These are phyloP conservation scores for Saccharum hybrid DNA, from an alignment of 202 grass and related monocot species.

Conservation along the genomic window DNA sequence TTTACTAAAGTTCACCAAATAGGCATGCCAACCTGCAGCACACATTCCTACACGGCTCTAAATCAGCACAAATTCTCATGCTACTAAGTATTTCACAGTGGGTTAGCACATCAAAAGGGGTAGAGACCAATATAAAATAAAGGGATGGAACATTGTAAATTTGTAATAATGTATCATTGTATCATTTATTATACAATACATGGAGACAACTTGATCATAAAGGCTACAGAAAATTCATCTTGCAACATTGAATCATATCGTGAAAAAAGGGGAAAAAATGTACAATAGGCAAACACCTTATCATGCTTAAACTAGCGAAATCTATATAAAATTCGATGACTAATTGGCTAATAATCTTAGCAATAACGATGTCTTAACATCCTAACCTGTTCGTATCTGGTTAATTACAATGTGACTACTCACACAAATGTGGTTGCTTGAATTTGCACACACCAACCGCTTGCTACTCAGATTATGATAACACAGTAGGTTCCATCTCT, in stretches of 20 bases:
- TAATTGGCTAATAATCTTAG: background rate
- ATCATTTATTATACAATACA: no score
- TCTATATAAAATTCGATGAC: background rate
- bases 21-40: constrained; percentile 20
- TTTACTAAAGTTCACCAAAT: constrained; percentile 21
- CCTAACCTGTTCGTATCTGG: background rate
- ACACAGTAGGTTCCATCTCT: background rate
- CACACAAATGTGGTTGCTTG: constrained; percentile 11
- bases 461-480: background rate
- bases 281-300: background rate
- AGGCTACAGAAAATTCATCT: background rate
- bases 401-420: constrained; percentile 8
- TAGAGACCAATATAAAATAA: background rate
- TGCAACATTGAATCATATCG: background rate
- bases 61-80: constrained; percentile 16
- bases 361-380: background rate
- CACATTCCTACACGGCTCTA: background rate
- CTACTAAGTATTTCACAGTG: background rate
- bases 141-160: no score
- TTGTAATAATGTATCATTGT: no score
- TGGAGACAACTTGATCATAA: background rate
- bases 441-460: background rate
- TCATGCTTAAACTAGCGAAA: background rate
- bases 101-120: background rate
- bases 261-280: background rate